A percentile compares a stretch with the other conserved stretches of the same genome.
These are phyloP conservation scores for Acidiella bohemica DNA, from an alignment of 495 filamentous ascomycete species.

Conservation along the genomic window DNA sequence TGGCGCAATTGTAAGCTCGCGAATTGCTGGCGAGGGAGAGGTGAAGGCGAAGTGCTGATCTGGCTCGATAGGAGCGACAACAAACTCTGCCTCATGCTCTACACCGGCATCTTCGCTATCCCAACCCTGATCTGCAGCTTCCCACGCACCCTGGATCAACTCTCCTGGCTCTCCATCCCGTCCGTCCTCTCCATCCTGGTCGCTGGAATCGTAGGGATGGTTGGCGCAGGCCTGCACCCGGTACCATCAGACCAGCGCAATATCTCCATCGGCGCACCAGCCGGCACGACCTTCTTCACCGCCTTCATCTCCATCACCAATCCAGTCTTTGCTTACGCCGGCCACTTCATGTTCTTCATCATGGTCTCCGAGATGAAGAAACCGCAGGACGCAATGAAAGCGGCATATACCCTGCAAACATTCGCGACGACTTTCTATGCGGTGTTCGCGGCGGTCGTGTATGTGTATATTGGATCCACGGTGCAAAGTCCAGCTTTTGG, in stretches of 20 bases:
- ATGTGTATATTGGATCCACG: slow-evolving; percentile 39
- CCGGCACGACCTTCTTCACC: slow-evolving; percentile 27
- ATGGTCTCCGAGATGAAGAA: slow-evolving; percentile 42
- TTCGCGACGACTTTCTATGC: slow-evolving; percentile 42
- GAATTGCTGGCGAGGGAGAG: too few relatives aligned
- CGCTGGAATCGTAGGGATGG: slow-evolving; percentile 32
- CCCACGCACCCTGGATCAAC: slow-evolving; percentile 22
- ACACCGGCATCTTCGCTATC: slow-evolving; percentile 33
- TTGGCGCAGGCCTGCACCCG: slow-evolving; percentile 30
- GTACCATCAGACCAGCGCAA: slow-evolving; percentile 14
- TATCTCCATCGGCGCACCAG: slow-evolving; percentile 15
- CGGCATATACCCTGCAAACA: slow-evolving; percentile 32
- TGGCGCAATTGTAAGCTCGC: slow-evolving; percentile 25
- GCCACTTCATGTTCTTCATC: slow-evolving; percentile 40
- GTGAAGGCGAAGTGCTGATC: too few relatives aligned
- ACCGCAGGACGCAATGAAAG: slow-evolving; percentile 43
- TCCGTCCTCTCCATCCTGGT: slow-evolving; percentile 28
- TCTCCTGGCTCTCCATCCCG: slow-evolving; percentile 22
- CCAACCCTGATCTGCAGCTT: slow-evolving; percentile 27
- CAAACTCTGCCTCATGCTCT: slow-evolving; percentile 33
- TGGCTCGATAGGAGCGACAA: too few relatives aligned
- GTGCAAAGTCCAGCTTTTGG: slow-evolving; percentile 40
- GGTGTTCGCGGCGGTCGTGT: slow-evolving; percentile 38
- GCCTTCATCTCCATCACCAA: slow-evolving; percentile 33
- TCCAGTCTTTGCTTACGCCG: slow-evolving; percentile 33